Evolutionary conservation across 2,329 filamentous ascomycete genomes (phyloP).

Genomic region (Fusarium sp.): DNA sequence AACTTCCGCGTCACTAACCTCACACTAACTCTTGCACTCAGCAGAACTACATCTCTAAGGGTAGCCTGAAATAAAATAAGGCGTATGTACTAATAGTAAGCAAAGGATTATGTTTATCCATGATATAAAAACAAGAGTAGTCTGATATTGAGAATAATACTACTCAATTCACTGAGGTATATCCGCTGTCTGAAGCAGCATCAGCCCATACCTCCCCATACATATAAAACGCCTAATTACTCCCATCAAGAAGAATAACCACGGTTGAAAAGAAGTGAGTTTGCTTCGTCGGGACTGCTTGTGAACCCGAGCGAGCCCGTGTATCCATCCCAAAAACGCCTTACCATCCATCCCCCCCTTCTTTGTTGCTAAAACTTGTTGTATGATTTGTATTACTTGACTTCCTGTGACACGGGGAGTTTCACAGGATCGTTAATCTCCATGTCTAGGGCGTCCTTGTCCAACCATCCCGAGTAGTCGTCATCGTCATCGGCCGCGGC

Average conservation of each 20-base stretch:
- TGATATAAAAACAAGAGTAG: background rate
- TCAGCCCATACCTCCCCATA: background rate
- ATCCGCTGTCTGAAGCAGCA: slow-evolving; percentile 13
- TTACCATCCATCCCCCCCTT: slow-evolving; percentile 14
- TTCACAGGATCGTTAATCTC: slow-evolving; percentile 34
- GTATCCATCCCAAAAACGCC: slow-evolving; percentile 25
- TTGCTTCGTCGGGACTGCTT: slow-evolving; percentile 14
- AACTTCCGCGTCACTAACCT: background rate
- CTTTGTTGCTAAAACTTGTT: background rate
- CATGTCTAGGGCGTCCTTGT: slow-evolving; percentile 44
- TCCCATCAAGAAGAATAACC: slow-evolving; percentile 10
- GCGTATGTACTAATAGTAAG: background rate
- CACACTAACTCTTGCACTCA: background rate
- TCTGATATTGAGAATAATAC: slow-evolving; percentile 1
- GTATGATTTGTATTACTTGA: slow-evolving; percentile 28
- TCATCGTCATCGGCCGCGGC: slow-evolving; percentile 45
- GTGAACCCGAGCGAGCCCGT: slow-evolving; percentile 18
- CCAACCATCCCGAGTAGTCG: slow-evolving; percentile 51
- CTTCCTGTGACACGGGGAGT: slow-evolving; percentile 30
- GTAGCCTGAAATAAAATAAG: background rate
- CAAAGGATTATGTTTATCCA: background rate
- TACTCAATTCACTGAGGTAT: slow-evolving; percentile 22
- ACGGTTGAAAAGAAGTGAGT: background rate
- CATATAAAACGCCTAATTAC: slow-evolving; percentile 22
- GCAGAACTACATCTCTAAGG: background rate